phyloP scores from a whole-genome alignment of 2,329 filamentous ascomycete genomes.

The Neofusicoccum sp. region DNA sequence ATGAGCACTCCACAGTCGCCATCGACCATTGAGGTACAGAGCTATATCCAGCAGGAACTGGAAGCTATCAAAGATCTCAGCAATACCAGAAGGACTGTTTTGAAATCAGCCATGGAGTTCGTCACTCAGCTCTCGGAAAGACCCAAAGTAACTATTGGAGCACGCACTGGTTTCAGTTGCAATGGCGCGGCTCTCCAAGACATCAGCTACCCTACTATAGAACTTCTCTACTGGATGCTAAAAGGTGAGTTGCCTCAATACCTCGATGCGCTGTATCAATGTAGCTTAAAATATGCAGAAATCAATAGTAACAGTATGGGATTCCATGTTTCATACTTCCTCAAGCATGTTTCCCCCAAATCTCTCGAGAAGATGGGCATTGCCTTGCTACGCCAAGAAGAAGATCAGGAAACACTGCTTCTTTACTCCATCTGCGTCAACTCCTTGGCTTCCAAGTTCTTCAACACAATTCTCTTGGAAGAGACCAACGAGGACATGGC shows the following conservation, averaged over 20 bases:
- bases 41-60: background rate
- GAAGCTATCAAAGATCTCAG: slow-evolving; percentile 4
- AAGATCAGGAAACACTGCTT: slow-evolving; percentile 30
- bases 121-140: background rate
- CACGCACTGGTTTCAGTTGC: background rate
- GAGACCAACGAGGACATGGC: slow-evolving; percentile 26
- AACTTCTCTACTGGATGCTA: slow-evolving; percentile 10
- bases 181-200: background rate
- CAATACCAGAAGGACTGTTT: background rate
- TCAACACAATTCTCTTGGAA: slow-evolving; percentile 27
- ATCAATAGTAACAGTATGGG: background rate
- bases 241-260: background rate
- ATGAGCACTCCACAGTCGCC: slow-evolving; percentile 6
- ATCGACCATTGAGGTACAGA: background rate
- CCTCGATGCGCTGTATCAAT: too few relatives aligned
- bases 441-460: slow-evolving; percentile 26
- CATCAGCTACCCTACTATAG: background rate
- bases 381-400: slow-evolving; percentile 29
- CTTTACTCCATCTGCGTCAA: slow-evolving; percentile 34
- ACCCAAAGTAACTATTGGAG: background rate
- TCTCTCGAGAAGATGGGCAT: slow-evolving; percentile 32
- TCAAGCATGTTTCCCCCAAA: background rate
- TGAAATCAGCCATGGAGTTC: background rate
- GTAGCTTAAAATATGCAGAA: background rate
- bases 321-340: background rate